Base-by-base conservation (phyloP, 169 alveolate genomes). In the Fabrea salina region DNA sequence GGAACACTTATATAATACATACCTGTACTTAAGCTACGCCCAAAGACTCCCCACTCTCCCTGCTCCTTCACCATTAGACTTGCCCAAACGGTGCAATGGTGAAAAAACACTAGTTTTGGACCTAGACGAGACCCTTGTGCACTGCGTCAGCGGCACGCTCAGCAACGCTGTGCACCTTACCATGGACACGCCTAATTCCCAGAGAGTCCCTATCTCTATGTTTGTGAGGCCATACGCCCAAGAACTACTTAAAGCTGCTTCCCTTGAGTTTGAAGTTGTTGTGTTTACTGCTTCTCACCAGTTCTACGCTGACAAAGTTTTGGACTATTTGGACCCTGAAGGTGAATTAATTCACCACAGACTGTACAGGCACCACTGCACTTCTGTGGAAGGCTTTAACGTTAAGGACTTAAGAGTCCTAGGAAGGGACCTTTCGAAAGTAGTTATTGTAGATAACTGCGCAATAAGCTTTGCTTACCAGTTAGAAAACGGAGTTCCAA, bases 261-360 rank as follows among this genome's bases (percentile, higher is more conserved):
- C 77, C 33, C 78, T 85, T 40, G 56, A 80, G 49, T 90, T 82
- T 75, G 90, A 83, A 78, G 79, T 90, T n/a, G 88, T 84, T 7
- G 87, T 88, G 3, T 90, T 87, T 85, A 90, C 93, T 7, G 95
- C 95, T 40, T 85, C 91, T 41, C 89, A 90, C 43, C 74, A 79
- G 41, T 74, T 81, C 27, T 90, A 90, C 78, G 96, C 96, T 7
- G 89, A 88, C 76, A 82, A 87, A 8, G 91, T 91, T 32, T 50
- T 91, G 4, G 91, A 91, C 66, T 82, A 79, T 72, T 41, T 91
- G 6, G 96, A 91, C 75, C 91, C 92, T 4, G 84, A 86, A 30
- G 75, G 75, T 5, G 41, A 85, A 54, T 58, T 75, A 19, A 86
- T 91, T 30, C 49, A 75, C 30, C 91, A 85, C 49, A 75, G 93